phyloP scores from a whole-genome alignment of 2,329 filamentous ascomycete species.

The Alternaria rosae region DNA sequence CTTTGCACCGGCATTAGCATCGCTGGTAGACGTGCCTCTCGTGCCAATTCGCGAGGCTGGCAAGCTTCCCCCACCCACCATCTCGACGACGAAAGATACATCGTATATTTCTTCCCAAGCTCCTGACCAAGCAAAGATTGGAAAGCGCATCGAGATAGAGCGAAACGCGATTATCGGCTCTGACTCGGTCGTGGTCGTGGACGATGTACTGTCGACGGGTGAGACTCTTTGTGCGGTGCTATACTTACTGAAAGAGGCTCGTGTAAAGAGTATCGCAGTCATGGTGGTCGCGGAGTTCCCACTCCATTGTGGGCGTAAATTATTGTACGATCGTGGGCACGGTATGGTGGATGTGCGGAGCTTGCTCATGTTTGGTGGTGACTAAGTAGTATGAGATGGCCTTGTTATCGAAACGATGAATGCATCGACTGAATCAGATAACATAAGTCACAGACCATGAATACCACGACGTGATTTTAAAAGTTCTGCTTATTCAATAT shows the following conservation, averaged over 20 bases:
- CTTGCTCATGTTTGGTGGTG: constrained; percentile 61
- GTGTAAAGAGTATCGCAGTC: constrained; percentile 54
- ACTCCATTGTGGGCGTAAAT: constrained; percentile 59
- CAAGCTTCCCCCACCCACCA: constrained; percentile 65
- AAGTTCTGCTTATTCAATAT: neutral
- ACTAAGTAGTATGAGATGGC: neutral
- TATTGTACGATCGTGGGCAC: constrained; percentile 59
- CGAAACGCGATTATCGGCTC: constrained; percentile 51
- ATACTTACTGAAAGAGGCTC: constrained; percentile 55
- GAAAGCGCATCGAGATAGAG: constrained; percentile 60
- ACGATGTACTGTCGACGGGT: constrained; percentile 67
- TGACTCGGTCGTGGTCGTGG: constrained; percentile 62
- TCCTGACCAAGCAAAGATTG: constrained; percentile 21
- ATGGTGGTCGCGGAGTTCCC: constrained; percentile 67
- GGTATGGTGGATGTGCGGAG: constrained; percentile 60
- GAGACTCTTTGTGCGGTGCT: constrained; percentile 63
- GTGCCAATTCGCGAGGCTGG: constrained; percentile 62
- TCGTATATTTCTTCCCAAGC: constrained; percentile 64
- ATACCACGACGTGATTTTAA: too few relatives aligned
- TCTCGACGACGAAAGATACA: constrained; percentile 56
- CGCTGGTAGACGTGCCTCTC: constrained; percentile 53
- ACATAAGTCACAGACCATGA: too few relatives aligned
- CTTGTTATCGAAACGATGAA: neutral
- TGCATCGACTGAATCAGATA: neutral
- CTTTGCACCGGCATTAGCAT: constrained; percentile 62